Conservation (phyloP, 768 basidiomycete species). For the Amanita molliuscula region DNA sequence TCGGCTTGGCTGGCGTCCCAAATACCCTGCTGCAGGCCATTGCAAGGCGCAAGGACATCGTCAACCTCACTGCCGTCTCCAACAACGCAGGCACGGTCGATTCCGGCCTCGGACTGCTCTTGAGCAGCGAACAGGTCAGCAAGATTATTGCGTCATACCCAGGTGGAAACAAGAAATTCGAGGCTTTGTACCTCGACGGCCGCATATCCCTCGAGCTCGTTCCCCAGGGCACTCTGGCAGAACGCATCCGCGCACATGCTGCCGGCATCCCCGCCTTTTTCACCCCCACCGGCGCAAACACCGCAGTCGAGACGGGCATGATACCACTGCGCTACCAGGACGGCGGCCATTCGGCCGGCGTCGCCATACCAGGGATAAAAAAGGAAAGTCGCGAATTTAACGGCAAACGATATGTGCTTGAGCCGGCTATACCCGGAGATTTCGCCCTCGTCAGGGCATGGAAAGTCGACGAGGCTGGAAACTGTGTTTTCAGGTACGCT, state of each 20-base stretch:
- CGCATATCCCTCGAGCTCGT: conserved; percentile 80
- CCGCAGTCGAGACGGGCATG: conserved; percentile 69
- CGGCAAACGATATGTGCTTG: conserved; percentile 75
- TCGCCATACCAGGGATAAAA: conserved; percentile 61
- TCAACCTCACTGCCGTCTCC: conserved; percentile 69
- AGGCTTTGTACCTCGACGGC: conserved; percentile 70
- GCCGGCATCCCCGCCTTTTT: conserved; percentile 92
- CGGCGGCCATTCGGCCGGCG: conserved; percentile 60
- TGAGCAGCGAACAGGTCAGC: conserved; percentile 64
- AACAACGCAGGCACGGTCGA: conserved; percentile 78
- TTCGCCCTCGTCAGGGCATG: conserved; percentile 83
- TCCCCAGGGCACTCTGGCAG: conserved; percentile 86
- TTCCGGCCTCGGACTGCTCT: conserved; percentile 63
- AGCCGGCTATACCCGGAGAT: conserved; percentile 70
- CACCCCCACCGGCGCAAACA: conserved; percentile 83
- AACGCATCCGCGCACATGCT: conserved; percentile 80
- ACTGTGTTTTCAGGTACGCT: conserved; percentile 77
- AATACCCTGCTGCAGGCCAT: conserved; percentile 80
- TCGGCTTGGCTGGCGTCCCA: conserved; percentile 84
- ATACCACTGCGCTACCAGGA: conserved; percentile 75
- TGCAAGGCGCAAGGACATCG: conserved; percentile 62
- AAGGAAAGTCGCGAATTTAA: conserved; percentile 72
- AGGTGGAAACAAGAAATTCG: conserved; percentile 88
- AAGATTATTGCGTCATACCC: conserved; percentile 89
- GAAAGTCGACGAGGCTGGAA: conserved; percentile 89